Conservation (phyloP, 1,139 yeast species). For the Magnusiomyces suaveolens region DNA sequence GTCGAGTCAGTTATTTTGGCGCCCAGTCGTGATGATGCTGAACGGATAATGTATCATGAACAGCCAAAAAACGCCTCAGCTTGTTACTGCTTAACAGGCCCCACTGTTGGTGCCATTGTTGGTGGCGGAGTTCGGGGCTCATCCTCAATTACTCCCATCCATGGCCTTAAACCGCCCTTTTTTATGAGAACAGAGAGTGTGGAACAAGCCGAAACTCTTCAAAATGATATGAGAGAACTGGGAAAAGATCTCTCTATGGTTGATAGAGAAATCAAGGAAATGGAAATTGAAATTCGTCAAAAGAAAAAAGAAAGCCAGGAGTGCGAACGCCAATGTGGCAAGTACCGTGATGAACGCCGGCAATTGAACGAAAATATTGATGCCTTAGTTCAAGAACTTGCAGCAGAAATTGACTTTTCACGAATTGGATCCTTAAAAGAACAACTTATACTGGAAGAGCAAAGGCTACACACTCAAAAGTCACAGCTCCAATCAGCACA, state of each 20-base stretch:
- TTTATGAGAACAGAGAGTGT: not conserved
- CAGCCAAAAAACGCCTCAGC: conserved; percentile 37
- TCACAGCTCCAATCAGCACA: not conserved
- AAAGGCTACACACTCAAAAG: not conserved
- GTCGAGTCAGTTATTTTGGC: conserved; percentile 54
- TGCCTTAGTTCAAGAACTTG: conserved; percentile 19
- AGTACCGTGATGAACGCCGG: conserved; percentile 1
- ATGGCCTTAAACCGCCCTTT: conserved; percentile 25
- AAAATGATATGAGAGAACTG: conserved; percentile 1
- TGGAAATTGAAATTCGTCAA: not conserved
- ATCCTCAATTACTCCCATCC: conserved; percentile 52
- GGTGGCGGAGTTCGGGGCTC: conserved; percentile 10
- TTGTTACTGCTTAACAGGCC: conserved; percentile 40
- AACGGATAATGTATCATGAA: conserved; percentile 32
- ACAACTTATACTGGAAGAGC: not conserved
- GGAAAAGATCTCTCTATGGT: conserved; percentile 13
- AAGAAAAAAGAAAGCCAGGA: not conserved
- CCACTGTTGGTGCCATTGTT: conserved; percentile 34
- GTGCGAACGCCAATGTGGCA: not conserved
- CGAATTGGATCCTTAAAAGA: conserved; percentile 1
- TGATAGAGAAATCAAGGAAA: not conserved
- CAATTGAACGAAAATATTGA: conserved; percentile 19
- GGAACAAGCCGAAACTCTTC: not conserved
- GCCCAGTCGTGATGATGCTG: conserved; percentile 45
- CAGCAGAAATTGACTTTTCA: conserved; percentile 11